phyloP scores from a whole-genome alignment of 768 basidiomycete genomes.

The Amanita polypyramis region DNA sequence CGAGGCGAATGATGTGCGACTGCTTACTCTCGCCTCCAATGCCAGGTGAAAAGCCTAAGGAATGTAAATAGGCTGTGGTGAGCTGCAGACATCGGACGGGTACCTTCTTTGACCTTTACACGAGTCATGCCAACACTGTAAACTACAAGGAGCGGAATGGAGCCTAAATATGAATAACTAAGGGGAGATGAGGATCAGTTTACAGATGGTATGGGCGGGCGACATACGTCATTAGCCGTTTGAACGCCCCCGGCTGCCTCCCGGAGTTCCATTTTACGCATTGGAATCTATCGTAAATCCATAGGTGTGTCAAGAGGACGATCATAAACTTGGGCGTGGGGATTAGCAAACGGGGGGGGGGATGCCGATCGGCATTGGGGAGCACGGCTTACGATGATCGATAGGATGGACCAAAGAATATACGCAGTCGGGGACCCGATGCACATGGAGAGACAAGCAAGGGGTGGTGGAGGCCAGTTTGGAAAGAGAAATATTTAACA shows the following conservation, averaged over 20 bases:
- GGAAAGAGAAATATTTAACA: not conserved
- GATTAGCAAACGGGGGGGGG: no score
- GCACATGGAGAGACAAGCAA: conserved; percentile 39
- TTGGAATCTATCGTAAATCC: conserved; percentile 68
- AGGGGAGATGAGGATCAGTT: conserved; percentile 12
- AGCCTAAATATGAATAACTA: conserved; percentile 73
- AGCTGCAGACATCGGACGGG: conserved; percentile 8
- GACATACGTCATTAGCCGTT: conserved; percentile 78
- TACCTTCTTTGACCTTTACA: conserved; percentile 70
- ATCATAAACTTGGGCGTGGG: conserved; percentile 43
- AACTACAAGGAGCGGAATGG: conserved; percentile 53
- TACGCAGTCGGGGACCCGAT: conserved; percentile 65
- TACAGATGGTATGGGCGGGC: not conserved
- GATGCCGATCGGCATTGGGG: conserved; percentile 5
- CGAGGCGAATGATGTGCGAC: not conserved
- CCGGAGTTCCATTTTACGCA: conserved; percentile 70
- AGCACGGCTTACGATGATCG: conserved; percentile 42
- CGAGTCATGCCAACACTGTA: conserved; percentile 53
- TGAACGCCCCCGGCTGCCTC: conserved; percentile 76
- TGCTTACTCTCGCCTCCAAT: not conserved
- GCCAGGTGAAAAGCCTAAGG: not conserved
- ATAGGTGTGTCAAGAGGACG: conserved; percentile 68
- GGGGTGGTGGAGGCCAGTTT: conserved; percentile 22
- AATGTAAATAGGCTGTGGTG: not conserved
- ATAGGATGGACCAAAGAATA: conserved; percentile 67